Evolutionary conservation across 139 green algal species (phyloP).

Genomic region (Tetradesmus obliquus): DNA sequence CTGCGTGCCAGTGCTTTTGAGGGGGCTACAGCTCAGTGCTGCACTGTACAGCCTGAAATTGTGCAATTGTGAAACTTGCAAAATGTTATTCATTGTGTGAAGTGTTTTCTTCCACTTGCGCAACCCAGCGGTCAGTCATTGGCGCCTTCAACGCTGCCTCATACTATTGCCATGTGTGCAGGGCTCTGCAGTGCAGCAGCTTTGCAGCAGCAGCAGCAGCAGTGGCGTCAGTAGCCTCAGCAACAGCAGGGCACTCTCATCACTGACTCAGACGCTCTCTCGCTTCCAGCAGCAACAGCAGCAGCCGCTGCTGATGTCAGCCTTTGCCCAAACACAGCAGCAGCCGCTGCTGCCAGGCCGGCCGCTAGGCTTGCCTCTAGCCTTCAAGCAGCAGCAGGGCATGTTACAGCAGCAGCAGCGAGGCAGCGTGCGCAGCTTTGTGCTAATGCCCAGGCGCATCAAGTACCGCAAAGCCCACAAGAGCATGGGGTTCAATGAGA

Average conservation of each 20-base stretch:
- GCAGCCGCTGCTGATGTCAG: neutral
- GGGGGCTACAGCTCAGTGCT: too few species aligned
- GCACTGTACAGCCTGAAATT: too few species aligned
- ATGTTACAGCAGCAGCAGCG: neutral
- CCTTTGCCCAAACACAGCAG: neutral
- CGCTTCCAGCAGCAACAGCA: constrained; percentile 4
- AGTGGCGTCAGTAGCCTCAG: neutral
- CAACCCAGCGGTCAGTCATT: too few species aligned
- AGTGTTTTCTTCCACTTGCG: too few species aligned
- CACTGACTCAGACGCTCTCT: neutral
- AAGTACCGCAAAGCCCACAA: constrained; percentile 56
- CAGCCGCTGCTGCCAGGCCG: neutral
- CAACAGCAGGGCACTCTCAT: neutral
- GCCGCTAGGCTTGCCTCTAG: neutral
- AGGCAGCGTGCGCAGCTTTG: constrained; percentile 1
- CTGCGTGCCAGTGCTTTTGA: too few species aligned
- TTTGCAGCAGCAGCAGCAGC: constrained; percentile 16
- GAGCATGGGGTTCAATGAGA: constrained; percentile 59
- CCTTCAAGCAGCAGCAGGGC: neutral
- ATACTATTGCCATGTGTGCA: neutral
- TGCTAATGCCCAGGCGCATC: constrained; percentile 33
- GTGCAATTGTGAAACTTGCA: too few species aligned
- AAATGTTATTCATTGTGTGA: too few species aligned
- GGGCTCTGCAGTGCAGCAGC: neutral
- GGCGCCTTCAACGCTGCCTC: neutral